Conservation (phyloP, 495 filamentous ascomycete genomes). For the Penicillium riverlandense region DNA sequence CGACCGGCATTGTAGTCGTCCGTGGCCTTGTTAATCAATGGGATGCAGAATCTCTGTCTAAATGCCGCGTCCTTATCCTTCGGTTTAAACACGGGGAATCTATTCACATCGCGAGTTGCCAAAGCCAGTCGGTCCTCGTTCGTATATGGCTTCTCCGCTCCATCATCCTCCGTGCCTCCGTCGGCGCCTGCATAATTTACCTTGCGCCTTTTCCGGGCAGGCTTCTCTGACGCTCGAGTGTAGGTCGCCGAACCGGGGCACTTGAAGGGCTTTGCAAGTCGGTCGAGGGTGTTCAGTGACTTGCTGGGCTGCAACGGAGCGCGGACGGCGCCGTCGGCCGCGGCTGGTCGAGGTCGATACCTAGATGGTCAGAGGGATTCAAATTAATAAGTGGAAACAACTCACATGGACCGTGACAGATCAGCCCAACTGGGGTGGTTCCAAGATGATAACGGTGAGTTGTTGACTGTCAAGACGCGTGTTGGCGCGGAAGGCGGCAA, state of each 20-base stretch:
- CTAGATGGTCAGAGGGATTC: conserved; percentile 15
- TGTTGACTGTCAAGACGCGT: conserved; percentile 15
- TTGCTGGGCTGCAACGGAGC: conserved; percentile 26
- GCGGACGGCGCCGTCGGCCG: conserved; percentile 24
- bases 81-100: conserved; percentile 80
- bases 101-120: conserved; percentile 81
- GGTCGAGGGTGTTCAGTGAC: conserved; percentile 52
- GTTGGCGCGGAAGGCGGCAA: conserved; percentile 18
- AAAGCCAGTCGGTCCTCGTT: conserved; percentile 84
- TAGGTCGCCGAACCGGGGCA: conserved; percentile 77
- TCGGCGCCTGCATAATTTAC: conserved; percentile 85
- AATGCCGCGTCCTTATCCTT: conserved; percentile 85
- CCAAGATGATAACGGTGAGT: not conserved
- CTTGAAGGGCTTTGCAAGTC: conserved; percentile 82
- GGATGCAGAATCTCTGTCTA: conserved; percentile 74
- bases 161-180: conserved; percentile 55
- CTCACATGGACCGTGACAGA: not conserved
- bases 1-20: conserved; percentile 67
- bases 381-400: not conserved
- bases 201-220: conserved; percentile 78
- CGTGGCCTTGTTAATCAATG: conserved; percentile 72
- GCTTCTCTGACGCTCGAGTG: conserved; percentile 68
- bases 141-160: conserved; percentile 73
- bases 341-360: conserved; percentile 35
- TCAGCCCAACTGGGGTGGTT: no score